phyloP scores from a whole-genome alignment of 495 filamentous ascomycete genomes.

The Sphaerosporella brunnea region DNA sequence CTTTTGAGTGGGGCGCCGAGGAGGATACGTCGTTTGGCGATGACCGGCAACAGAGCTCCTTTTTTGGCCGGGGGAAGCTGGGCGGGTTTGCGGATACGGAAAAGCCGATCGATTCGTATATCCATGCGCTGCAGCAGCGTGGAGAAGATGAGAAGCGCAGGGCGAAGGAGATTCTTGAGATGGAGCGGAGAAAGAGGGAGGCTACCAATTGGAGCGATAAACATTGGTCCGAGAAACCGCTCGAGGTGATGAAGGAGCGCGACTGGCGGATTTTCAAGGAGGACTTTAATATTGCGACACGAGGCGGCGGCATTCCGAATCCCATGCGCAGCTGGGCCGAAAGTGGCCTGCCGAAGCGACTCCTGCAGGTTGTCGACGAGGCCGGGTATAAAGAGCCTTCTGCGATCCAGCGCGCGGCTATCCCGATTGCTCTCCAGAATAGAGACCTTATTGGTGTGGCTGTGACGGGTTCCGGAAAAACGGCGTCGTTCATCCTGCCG shows the following conservation, averaged over 20 bases:
- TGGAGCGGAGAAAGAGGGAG: slow-evolving; percentile 64
- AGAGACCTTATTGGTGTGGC: slow-evolving; percentile 95
- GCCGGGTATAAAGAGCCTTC: slow-evolving; percentile 92
- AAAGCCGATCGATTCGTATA: slow-evolving; percentile 51
- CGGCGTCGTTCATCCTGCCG: slow-evolving; percentile 83
- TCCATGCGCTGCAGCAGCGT: slow-evolving; percentile 55
- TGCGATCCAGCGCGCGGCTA: slow-evolving; percentile 80
- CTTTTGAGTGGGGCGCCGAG: slow-evolving; percentile 94
- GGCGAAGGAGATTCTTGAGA: slow-evolving; percentile 68
- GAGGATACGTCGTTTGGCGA: slow-evolving; percentile 83
- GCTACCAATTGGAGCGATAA: slow-evolving; percentile 56
- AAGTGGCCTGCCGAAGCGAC: slow-evolving; percentile 55
- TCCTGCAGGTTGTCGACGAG: slow-evolving; percentile 65
- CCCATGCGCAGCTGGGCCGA: slow-evolving; percentile 95
- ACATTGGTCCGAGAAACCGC: slow-evolving; percentile 93
- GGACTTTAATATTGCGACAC: slow-evolving; percentile 92
- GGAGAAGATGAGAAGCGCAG: slow-evolving; percentile 69
- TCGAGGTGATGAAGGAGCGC: slow-evolving; percentile 91
- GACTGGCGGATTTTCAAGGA: slow-evolving; percentile 99
- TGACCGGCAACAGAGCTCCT: slow-evolving; percentile 49
- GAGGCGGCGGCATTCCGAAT: slow-evolving; percentile 76
- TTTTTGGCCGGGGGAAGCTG: slow-evolving; percentile 64
- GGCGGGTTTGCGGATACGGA: slow-evolving; percentile 73
- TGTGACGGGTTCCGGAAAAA: slow-evolving; percentile 97
- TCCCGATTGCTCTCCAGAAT: slow-evolving; percentile 84